These are phyloP conservation scores for Verbena officinalis DNA, from an alignment of 257 asterid species.

Conservation along the genomic window DNA sequence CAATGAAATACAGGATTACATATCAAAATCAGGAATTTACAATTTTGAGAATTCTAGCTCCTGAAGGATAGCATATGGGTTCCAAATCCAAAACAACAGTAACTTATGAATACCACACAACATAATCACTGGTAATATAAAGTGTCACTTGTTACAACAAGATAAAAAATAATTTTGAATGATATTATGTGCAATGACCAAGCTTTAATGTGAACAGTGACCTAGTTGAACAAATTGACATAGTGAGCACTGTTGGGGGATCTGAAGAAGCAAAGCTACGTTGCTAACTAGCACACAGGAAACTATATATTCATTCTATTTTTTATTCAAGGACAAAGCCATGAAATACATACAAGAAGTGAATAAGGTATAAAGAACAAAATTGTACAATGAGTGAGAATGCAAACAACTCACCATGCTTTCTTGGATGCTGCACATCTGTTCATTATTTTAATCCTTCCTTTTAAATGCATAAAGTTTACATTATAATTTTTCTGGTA, in stretches of 20 bases:
- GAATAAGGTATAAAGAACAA: neutral
- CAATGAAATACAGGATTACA: neutral
- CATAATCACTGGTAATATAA: neutral
- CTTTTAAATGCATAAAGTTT: slow-evolving; percentile 2
- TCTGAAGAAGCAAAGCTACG: neutral
- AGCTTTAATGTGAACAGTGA: neutral
- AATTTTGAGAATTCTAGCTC: neutral
- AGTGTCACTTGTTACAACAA: neutral
- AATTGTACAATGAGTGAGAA: slow-evolving; percentile 20
- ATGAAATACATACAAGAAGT: neutral
- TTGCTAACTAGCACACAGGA: neutral
- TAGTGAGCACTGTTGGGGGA: neutral
- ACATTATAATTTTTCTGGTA: slow-evolving; percentile 29
- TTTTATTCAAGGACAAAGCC: neutral
- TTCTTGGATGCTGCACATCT: slow-evolving; percentile 4
- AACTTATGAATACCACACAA: neutral
- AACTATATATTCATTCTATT: neutral
- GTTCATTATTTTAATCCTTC: slow-evolving; percentile 20
- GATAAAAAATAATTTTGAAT: neutral
- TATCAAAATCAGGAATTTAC: neutral
- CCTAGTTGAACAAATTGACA: neutral
- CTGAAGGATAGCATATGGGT: neutral
- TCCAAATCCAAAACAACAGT: neutral
- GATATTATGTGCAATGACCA: neutral
- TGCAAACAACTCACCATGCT: slow-evolving; percentile 28